Percentiles rank a stretch among this genome's conserved stretches.
These are phyloP conservation scores for Penicillium robsamsonii DNA, from an alignment of 495 filamentous ascomycete genomes.

Conservation along the genomic window DNA sequence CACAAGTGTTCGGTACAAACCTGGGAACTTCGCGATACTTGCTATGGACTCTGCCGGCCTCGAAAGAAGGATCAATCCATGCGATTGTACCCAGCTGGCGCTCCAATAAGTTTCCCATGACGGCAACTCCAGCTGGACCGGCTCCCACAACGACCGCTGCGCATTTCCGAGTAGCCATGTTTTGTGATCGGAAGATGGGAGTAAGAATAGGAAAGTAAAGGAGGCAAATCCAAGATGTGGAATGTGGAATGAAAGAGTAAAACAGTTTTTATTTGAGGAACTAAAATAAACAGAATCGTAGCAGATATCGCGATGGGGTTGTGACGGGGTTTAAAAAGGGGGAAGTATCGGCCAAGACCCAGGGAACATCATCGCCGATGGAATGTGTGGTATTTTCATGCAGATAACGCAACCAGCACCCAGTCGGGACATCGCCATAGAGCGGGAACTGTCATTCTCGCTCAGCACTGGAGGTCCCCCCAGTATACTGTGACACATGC, in stretches of 20 bases:
- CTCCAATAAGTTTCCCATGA: slow-evolving; percentile 55
- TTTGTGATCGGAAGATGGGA: background rate
- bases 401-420: slow-evolving; percentile 32
- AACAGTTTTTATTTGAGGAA: slow-evolving; percentile 25
- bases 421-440: slow-evolving; percentile 25
- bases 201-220: background rate
- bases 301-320: background rate
- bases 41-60: slow-evolving; percentile 50
- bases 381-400: slow-evolving; percentile 25
- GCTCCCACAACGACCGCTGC: slow-evolving; percentile 56
- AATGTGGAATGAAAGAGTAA: slow-evolving; percentile 8
- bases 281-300: slow-evolving; percentile 20
- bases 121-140: slow-evolving; percentile 56
- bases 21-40: slow-evolving; percentile 58
- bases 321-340: slow-evolving; percentile 8
- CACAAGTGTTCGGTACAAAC: slow-evolving; percentile 28
- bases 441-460: background rate
- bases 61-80: slow-evolving; percentile 55
- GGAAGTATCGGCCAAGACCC: slow-evolving; percentile 14
- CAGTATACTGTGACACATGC: background rate
- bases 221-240: slow-evolving; percentile 5
- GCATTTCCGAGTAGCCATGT: slow-evolving; percentile 40
- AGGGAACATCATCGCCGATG: slow-evolving; percentile 9
- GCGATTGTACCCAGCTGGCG: slow-evolving; percentile 47
- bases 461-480: background rate